Evolutionary conservation across 2,329 filamentous ascomycete genomes (phyloP), one percentile per base, ranked within the genome.

Genomic region (Leptographium flavum): DNA sequence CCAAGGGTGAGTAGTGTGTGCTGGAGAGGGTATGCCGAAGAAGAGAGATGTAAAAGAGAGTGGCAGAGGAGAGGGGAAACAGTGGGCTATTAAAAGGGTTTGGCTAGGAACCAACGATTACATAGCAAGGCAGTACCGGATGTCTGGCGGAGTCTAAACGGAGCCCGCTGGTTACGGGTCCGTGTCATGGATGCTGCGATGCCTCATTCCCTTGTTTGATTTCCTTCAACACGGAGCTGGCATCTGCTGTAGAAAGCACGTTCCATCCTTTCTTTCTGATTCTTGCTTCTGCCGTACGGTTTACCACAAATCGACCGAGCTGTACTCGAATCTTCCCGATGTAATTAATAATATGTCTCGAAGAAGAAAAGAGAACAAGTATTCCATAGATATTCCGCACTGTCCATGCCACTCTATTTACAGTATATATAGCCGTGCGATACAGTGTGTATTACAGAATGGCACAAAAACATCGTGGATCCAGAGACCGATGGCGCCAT

Each of bases 401-500:
- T 31, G 39, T 41, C 13, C 10, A 3, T 17, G 9, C 4, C 19
- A 4, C 22, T 17, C 17, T 7, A 22, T 2, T 15, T 40, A 10
- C 13, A 8, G 5, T 4, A 9, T 3, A 15, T 6, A 15, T 39
- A 11, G 23, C 38, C 23, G 39, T 41, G 10, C 11, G 4, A 32
- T 22, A 43, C 41, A 36, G 41, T 43, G 41, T 31, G 31, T 11
- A 22, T 10, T n/a, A 13, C 7, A 17, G 2, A 15, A 15, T n/a
- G 31, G 25, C 11, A 17, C 15, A 15, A 17, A 28, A n/a, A 22
- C 17, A 38, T 43, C 23, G 17, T 38, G 4, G 25, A 19, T 10
- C 17, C 31, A 9, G 17, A 14, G 13, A 19, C 10, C 40, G 46
- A 53, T 53, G 52, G 51, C 51, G 51, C 50, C 51, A 53, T 53